phyloP scores from a whole-genome alignment of 805 yeast species.

The Candida multigemmis region DNA sequence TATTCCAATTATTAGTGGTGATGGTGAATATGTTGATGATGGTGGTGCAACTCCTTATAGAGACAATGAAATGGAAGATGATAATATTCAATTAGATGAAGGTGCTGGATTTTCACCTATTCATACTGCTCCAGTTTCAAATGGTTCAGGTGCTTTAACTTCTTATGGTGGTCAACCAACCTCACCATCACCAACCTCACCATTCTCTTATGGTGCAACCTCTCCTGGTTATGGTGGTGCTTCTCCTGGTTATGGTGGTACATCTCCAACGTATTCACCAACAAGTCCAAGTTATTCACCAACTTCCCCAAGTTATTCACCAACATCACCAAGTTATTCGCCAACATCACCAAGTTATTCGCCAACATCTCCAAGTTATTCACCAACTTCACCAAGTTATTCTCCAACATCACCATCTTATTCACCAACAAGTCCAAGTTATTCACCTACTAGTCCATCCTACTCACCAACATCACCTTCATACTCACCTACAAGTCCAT shows the following conservation, averaged over 20 bases:
- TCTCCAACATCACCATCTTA: constrained; percentile 67
- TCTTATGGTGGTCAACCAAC: constrained; percentile 70
- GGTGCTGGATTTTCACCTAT: constrained; percentile 90
- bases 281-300: constrained; percentile 67
- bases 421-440: constrained; percentile 71
- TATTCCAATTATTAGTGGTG: constrained; percentile 22
- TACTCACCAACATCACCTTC: constrained; percentile 53
- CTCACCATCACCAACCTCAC: constrained; percentile 45
- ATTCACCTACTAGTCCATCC: constrained; percentile 66
- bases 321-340: constrained; percentile 51
- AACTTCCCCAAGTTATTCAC: constrained; percentile 65
- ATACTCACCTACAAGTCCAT: constrained; percentile 61
- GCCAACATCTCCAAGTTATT: constrained; percentile 58
- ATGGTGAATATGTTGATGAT: constrained; percentile 20
- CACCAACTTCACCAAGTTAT: constrained; percentile 45
- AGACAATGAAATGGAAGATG: constrained; percentile 50
- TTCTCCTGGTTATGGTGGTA: constrained; percentile 63
- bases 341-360: constrained; percentile 71
- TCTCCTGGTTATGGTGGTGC: constrained; percentile 58
- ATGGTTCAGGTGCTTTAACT: constrained; percentile 74
- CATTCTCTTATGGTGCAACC: constrained; percentile 42
- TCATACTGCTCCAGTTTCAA: constrained; percentile 77
- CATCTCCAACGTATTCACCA: constrained; percentile 49
- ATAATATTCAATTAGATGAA: constrained; percentile 54
- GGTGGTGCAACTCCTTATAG: constrained; percentile 94